Base-by-base conservation (phyloP, 2,329 filamentous ascomycete genomes). In the Aspergillus awamori region DNA sequence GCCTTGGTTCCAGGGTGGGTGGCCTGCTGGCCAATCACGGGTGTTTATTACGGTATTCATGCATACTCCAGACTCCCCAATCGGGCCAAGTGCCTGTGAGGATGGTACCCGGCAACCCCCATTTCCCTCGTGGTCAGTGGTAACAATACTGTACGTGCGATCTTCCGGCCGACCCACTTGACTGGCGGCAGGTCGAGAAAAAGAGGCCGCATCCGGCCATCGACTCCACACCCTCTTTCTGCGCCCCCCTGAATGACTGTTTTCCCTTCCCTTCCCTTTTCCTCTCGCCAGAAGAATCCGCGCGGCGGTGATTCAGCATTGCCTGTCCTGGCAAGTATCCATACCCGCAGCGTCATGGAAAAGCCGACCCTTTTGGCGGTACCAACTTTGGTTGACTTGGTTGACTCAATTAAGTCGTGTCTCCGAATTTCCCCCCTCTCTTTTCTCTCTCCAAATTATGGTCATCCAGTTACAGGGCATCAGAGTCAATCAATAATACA, bases 111-210 rank as follows among this genome's bases (percentile, higher is more conserved):
- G 17, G 24, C 33, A 45, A 38, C 45, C 26, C 52, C 36, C 36
- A 53, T 62, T 65, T 63, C 28, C 63, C 69, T 68, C 61, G 67
- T 69, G 67, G 67, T 64, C 64, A 65, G 65, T 69, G 67, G 67
- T 64, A 65, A 65, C 55, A 47, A 61, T 62, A 64, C 57, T 24
- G 20, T 30, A 57, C 61, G 59, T 59, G 64, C 63, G 63, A 63
- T 64, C 63, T 64, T 53, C 59, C 24, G 56, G 24, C 51, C 30
- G 43, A 56, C 56, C 63, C 65, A 66, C 62, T 43, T 43, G 26
- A 53, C 58, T 63, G 57, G 55, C 58, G 57, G 62, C 59, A 60
- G 63, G 62, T 64, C 53, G 53, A 62, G 53, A 30, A 30, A 30
- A 52, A 58, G 53, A 59, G 54, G 57, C 61, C 63, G 63, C 55